Conservation (phyloP, 2,329 filamentous ascomycete species). For the Lasiodiplodia hormozganensis region DNA sequence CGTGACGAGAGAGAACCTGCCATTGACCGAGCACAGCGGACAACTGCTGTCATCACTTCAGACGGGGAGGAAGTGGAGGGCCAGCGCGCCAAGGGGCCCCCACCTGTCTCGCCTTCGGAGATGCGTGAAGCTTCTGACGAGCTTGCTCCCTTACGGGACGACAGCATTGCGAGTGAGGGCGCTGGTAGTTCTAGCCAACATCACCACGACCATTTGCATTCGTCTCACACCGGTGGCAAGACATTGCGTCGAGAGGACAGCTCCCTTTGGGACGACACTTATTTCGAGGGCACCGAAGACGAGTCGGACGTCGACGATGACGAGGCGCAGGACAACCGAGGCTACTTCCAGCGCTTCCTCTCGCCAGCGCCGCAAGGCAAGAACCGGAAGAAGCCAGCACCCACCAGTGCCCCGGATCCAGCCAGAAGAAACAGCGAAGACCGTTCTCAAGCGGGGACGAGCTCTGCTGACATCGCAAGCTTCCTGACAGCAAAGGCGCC, state of each 20-base stretch:
- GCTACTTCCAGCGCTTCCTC: conserved; percentile 44
- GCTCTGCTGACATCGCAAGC: conserved; percentile 48
- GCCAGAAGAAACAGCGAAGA: neutral
- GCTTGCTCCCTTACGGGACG: conserved; percentile 43
- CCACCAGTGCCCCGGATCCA: conserved; percentile 19
- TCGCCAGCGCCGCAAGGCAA: conserved; percentile 38
- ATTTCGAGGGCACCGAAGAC: conserved; percentile 57
- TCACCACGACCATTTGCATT: conserved; percentile 1
- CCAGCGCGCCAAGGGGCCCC: conserved; percentile 47
- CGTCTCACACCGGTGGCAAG: conserved; percentile 13
- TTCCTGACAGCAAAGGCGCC: conserved; percentile 31
- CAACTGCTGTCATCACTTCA: conserved; percentile 62
- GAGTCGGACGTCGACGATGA: conserved; percentile 49
- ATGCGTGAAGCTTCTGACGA: conserved; percentile 54
- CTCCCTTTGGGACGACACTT: conserved; percentile 57
- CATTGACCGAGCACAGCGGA: conserved; percentile 72
- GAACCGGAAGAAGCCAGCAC: conserved; percentile 33
- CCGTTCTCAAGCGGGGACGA: conserved; percentile 39
- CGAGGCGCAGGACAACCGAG: conserved; percentile 33
- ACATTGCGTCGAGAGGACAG: conserved; percentile 45
- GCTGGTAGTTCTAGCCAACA: conserved; percentile 24
- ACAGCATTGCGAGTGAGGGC: conserved; percentile 28
- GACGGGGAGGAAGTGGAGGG: conserved; percentile 71
- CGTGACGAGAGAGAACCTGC: conserved; percentile 71
- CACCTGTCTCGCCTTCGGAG: conserved; percentile 55